Conservation (phyloP, 305 asterid species). For the Plantago coronopus region DNA sequence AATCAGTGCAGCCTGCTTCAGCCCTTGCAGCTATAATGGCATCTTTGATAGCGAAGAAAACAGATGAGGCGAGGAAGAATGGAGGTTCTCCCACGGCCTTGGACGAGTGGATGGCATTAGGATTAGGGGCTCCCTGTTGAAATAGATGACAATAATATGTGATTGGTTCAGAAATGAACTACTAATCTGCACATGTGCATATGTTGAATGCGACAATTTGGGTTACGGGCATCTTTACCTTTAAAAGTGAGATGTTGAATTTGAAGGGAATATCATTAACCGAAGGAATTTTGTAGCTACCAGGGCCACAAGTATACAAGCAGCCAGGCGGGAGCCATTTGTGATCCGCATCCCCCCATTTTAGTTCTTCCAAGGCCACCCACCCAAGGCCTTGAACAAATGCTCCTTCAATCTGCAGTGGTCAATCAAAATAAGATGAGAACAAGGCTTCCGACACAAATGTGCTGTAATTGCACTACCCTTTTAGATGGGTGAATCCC, state of each 20-base stretch:
- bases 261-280: conserved; percentile 76
- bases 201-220: no score
- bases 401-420: conserved; percentile 82
- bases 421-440: conserved; percentile 10
- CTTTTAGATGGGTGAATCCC: neutral
- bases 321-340: conserved; percentile 79
- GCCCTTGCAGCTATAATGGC: conserved; percentile 78
- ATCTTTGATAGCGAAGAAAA: conserved; percentile 80
- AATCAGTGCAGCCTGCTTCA: conserved; percentile 59
- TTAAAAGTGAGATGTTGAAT: conserved; percentile 74
- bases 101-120: conserved; percentile 82
- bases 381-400: conserved; percentile 94
- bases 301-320: conserved; percentile 80
- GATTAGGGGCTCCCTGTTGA: conserved; percentile 73
- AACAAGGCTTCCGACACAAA: conserved; percentile 12
- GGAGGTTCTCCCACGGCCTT: conserved; percentile 99
- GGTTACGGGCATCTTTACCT: conserved; percentile 42
- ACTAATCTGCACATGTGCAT: neutral
- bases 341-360: conserved; percentile 93
- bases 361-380: conserved; percentile 90
- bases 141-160: neutral
- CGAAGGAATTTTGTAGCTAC: conserved; percentile 88
- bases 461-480: neutral
- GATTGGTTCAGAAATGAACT: neutral
- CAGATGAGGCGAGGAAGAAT: conserved; percentile 77